Evolutionary conservation across 768 basidiomycete genomes (phyloP).

Genomic region (Termitomyces titanicus): DNA sequence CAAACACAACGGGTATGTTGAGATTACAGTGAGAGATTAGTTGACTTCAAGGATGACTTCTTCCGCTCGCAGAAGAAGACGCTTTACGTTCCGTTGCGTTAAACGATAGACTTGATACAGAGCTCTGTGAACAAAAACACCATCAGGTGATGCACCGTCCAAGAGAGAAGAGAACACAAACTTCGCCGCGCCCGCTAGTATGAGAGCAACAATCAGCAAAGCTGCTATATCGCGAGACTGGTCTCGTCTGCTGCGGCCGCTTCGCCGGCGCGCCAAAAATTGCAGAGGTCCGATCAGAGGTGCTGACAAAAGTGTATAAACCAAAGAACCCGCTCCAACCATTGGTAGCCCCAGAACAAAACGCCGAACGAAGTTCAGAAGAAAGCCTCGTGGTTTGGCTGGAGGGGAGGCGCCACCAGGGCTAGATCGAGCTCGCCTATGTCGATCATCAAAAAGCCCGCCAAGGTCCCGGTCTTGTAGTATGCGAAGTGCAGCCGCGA

Average conservation of each 20-base stretch:
- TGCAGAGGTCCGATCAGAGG: constrained; percentile 67
- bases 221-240: constrained; percentile 61
- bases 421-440: constrained; percentile 7
- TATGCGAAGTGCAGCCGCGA: constrained; percentile 60
- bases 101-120: constrained; percentile 65
- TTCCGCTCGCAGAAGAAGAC: constrained; percentile 66
- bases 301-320: constrained; percentile 65
- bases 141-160: background rate
- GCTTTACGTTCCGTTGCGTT: constrained; percentile 57
- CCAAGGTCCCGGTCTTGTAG: constrained; percentile 52
- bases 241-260: constrained; percentile 49
- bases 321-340: constrained; percentile 71
- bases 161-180: constrained; percentile 22
- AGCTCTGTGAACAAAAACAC: constrained; percentile 42
- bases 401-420: constrained; percentile 11
- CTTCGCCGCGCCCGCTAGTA: constrained; percentile 64
- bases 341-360: constrained; percentile 76
- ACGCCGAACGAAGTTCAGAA: constrained; percentile 60
- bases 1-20: background rate
- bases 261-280: constrained; percentile 64
- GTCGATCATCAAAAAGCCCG: constrained; percentile 33
- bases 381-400: constrained; percentile 31
- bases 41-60: constrained; percentile 79
- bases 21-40: constrained; percentile 19
- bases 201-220: constrained; percentile 56